Evolutionary conservation across 805 yeast genomes (phyloP), one percentile per base, ranked within the genome.

Genomic region (Metschnikowia hibisci): DNA sequence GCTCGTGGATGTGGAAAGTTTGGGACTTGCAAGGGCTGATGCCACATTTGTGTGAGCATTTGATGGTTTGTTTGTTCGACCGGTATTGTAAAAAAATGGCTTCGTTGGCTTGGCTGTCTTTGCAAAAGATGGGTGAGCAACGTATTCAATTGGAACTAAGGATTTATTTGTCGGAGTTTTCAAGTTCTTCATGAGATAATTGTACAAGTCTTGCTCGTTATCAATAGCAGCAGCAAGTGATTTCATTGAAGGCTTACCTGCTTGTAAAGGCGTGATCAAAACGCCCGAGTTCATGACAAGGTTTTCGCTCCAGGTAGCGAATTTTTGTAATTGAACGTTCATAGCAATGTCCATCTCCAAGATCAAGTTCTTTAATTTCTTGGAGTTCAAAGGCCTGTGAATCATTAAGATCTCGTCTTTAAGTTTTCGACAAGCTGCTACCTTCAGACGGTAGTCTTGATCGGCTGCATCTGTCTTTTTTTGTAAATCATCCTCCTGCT

Each of bases 271-370:
- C 37, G 84, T 69, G 4, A 93, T 74, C 46, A 85, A 80, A 32
- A 89, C 84, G 22, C 97, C 98, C 14, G 86, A 75, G 56, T 90
- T 89, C 67, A 93, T 76, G 13, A 87, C 75, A 44, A 86, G 73
- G 15, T 87, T 86, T 64, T 91, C 98, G 41, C 82, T 78, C 74
- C 87, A 84, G 25, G 91, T 86, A 3, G 97, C 83, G 62, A 84
- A 91, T 58, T 89, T 88, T 55, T 87, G 91, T 43, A 93, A 69
- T 63, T 91, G 96, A 40, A 90, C 79, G 48, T 87, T 80, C 73
- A 91, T 69, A 8, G 97, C 98, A 38, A 87, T 80, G 63, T 93
- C 98, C 58, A 87, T 75, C 63, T 91, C 97, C 49, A 90, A 69
- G 44, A 89, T 81, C 49, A 88, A 69, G 58, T 86, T 83, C 58